Evolutionary conservation across 2,329 filamentous ascomycete species (phyloP), one percentile per base, ranked within the genome.

Genomic region (Scleromitrula shiraiana): DNA sequence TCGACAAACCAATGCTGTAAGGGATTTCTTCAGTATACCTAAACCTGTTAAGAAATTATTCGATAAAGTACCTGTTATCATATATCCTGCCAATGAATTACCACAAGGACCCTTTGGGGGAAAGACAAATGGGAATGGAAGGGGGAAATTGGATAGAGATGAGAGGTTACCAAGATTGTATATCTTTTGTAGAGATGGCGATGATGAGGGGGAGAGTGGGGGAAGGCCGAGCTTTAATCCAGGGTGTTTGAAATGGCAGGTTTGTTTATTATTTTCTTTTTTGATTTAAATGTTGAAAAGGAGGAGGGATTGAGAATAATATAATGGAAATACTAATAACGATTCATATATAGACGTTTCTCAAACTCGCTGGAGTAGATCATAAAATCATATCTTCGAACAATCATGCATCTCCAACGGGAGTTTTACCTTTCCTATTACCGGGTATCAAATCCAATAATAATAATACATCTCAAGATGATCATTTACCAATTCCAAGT

Each of bases 201-300:
- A 80, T 59, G 39, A 80, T 59, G 39, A 41, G 17, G 37, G 7
- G 19, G 84, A 81, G 27, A 65, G 66, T 48, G 62, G 63, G 32
- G 81, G 80, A 4, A 68, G 72, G 24, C 85, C 89, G 22, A 94
- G 88, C 55, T 95, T 85, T 69, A 97, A 97, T 64, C 93, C 93
- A 9, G 80, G 82, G 50, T 98, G 93, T 71, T 73, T 97, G 62
- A 95, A 91, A 72, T 97, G 89, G 89, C 93, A 97, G 85, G 88
- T 91, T 60, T 57, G 79, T 65, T 27, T 46, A 41, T 27, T 14
- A 15, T 15, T 29, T 29, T 29, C 7, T 12, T 29, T 29, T 29
- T 29, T 12, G 7, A 26, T 8, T 26, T 33, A n/a, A 33, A 37
- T 14, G 20, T 37, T n/a, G 6, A 19, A 19, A 10, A 20, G 12